Evolutionary conservation across 179 eudicot genomes (phyloP).

Genomic region (Vitellaria paradoxa): DNA sequence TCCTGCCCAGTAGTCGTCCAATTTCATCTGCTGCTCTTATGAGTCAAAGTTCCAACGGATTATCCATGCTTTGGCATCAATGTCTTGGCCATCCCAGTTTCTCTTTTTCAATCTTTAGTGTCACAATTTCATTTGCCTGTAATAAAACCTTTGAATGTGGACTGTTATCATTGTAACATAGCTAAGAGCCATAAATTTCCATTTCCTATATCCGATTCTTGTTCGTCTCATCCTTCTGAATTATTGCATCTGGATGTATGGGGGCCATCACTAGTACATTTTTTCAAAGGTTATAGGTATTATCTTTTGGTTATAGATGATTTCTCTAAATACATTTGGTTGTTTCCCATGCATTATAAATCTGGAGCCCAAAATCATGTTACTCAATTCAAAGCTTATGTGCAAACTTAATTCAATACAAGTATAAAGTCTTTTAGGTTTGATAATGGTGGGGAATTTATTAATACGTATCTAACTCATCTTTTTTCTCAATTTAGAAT

Average conservation of each 20-base stretch:
- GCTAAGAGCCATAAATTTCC: not conserved
- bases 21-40: too few species aligned
- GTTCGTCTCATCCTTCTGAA: not conserved
- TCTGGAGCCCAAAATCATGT: not conserved
- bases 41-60: too few species aligned
- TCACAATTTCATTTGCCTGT: not conserved
- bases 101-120: not conserved
- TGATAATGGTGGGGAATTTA: not conserved
- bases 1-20: too few species aligned
- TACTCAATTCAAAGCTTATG: not conserved
- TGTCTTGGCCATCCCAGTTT: not conserved
- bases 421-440: not conserved
- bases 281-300: not conserved
- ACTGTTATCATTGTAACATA: not conserved
- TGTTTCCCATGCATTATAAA: not conserved
- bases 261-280: not conserved
- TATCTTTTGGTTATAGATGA: not conserved
- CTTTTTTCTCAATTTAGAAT: not conserved
- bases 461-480: not conserved
- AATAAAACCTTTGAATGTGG: not conserved
- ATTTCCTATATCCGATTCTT: not conserved
- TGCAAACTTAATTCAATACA: not conserved
- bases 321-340: not conserved
- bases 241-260: not conserved
- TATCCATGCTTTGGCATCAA: not conserved